Evolutionary conservation across 495 filamentous ascomycete genomes (phyloP), one percentile per base, ranked within the genome.

Genomic region (Lasiosphaeris hirsuta): DNA sequence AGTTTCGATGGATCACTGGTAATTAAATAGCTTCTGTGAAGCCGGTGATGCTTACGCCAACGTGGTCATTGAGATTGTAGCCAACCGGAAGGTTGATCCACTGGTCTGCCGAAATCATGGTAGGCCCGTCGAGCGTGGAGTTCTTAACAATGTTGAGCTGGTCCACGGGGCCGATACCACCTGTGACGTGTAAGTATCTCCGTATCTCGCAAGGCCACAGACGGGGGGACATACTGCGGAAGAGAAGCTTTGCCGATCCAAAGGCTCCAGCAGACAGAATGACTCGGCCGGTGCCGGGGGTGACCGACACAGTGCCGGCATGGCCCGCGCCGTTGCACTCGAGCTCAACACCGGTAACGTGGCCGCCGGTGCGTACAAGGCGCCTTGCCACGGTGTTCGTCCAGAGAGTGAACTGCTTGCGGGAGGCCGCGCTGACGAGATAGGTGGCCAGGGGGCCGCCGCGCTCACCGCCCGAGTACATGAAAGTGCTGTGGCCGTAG

Each of bases 41-140:
- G 34, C 19, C 7, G 6, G 42, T 17, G 6, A 10, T 13, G 62
- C 68, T 68, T 64, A 72, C 72, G 61, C 87, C 85, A 53, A 83
- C 77, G 69, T 90, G 86, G 61, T 90, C 87, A 58, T 84, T 80
- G 34, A 90, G 65, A 61, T 87, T 87, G 54, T 86, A 77, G 23
- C 87, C 87, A 10, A 90, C 87, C 10, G 88, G 87, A 10, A 88
- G 73, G 52, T 84, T 76, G 64, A 90, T 86, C 86, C 86, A 90
- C 14, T 82, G 59, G 0, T 70, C 67, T 13, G 58, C 63, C 9
- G 57, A 69, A 51, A 81, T 74, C 75, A 84, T 75, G 9, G 66
- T 72, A 5, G 77, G 65, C 10, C 83, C 80, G 47, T 80, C 74
- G 1, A 30, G 23, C 23, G 75, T 72, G n/a, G 77, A 78, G 50